Evolutionary conservation across 495 filamentous ascomycete species (phyloP), one percentile per base, ranked within the genome.

Genomic region (Aspergillus incahuasiensis): DNA sequence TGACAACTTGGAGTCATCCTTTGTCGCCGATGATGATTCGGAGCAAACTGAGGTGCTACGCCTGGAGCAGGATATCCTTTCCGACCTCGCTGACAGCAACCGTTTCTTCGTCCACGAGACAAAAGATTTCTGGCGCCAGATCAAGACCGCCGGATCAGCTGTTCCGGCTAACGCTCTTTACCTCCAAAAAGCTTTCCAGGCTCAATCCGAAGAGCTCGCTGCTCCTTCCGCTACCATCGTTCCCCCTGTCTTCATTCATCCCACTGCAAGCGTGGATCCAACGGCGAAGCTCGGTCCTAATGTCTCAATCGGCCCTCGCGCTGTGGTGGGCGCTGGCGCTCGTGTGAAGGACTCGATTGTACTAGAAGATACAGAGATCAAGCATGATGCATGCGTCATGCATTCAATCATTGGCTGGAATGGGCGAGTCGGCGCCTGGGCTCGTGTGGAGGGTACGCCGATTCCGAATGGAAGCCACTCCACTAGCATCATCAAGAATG

Each of bases 61-160:
- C 34, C 80, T 99, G 46, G 94, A 99, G 76, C 94, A 99, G 71
- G 94, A 99, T 66, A 96, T 99, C 56, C 85, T 99, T 38, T 88
- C 91, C 49, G 92, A 97, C 63, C 84, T 99, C 62, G 92, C 94
- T 34, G 94, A 99, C 75, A 95, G 85, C 82, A 92, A 95, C 69
- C 91, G 94, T 67, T 99, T 99, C 80, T 99, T 89, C 72, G 95
- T 97, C 18, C 87, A 96, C 71, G 94, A 99, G 74, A 97, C 94
- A 42, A 95, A 96, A 75, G 94, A 96, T 67, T 99, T 99, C 76
- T 99, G 94, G 94, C 92, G 94, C 53, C 94, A 99, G 79, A 97
- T 99, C 81, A 99, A 99, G 82, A 96, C 95, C 5, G 94, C 94
- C 46, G 95, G 95, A 39, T 97, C 94, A 19, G 94, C 94, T 47